Evolutionary conservation across 306 rosid genomes (phyloP), one percentile per base, ranked within the genome.

Genomic region (Cicer arietinum): DNA sequence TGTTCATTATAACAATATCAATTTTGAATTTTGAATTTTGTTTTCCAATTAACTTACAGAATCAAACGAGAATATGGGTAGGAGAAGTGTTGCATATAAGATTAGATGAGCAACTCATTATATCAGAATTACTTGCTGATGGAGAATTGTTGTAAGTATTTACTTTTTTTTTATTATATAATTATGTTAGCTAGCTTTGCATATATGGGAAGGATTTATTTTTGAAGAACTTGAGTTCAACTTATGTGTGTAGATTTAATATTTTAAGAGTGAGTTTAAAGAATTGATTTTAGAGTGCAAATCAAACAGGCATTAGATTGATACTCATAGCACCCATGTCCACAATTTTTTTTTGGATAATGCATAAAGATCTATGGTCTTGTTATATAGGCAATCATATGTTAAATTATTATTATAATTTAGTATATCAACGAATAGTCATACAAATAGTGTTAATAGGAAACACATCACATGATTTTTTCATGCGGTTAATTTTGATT

Each of bases 21-120:
- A 30, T 30, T 30, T 30, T 20, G 1, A 20, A 20, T 14, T 25
- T 22, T 25, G 22, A 20, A 25, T 14, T 42, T 35, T 65, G 50
- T 69, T 80, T 69, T 80, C 40, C 77, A 42, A 71, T 67, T 59
- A 67, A 69, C 45, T 71, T 61, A n/a, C 84, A 86, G 90, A 81
- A 82, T 73, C 90, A 86, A 84, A 81, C 88, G 11, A 81, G 83
- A 79, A 86, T 84, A 43, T 86, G 90, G 90, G 57, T 86, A 0
- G 90, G 90, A 76, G 86, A 86, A 79, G 90, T 86, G 0, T 53
- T 86, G 88, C 81, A 84, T 69, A 84, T 81, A 72, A 73, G 90
- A 79, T 71, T 86, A 41, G 84, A 79, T 64, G 86, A 86, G 13
- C 70, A 73, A 69, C 59, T 63, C 10, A 10, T 52, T 50, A 79